Evolutionary conservation across 352 stramenopile species (phyloP).

Genomic region (Phytophthora cactorum): DNA sequence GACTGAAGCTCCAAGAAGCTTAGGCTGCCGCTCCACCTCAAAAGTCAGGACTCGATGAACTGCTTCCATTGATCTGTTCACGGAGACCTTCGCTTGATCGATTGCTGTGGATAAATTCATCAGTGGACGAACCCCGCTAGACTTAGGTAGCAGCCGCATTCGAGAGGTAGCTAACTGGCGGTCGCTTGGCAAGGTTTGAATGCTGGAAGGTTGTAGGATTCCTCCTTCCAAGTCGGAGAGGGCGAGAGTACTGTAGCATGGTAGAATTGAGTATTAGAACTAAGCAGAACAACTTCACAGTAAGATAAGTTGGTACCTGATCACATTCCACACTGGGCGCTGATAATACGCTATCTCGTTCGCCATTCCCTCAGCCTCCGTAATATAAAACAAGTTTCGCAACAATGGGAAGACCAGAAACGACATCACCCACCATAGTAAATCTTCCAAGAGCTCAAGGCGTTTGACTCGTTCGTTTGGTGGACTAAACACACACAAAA

Average conservation of each 20-base stretch:
- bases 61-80: constrained; percentile 67
- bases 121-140: constrained; percentile 67
- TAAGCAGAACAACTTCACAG: not conserved
- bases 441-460: constrained; percentile 41
- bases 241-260: constrained; percentile 46
- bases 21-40: constrained; percentile 62
- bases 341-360: constrained; percentile 79
- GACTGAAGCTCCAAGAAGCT: constrained; percentile 60
- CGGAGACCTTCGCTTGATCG: constrained; percentile 38
- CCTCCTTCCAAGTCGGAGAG: constrained; percentile 53
- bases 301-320: constrained; percentile 34
- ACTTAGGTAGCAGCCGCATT: constrained; percentile 72
- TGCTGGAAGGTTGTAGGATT: constrained; percentile 42
- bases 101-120: constrained; percentile 73
- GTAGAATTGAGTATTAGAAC: constrained; percentile 1
- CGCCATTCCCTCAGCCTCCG: constrained; percentile 65
- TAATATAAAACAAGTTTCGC: constrained; percentile 78
- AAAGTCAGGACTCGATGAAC: constrained; percentile 67
- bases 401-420: constrained; percentile 66
- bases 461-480: constrained; percentile 63
- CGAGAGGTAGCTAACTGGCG: constrained; percentile 55
- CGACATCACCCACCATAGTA: constrained; percentile 53
- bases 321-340: constrained; percentile 66
- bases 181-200: constrained; percentile 9
- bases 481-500: constrained; percentile 35